Conservation (phyloP, 225 moss, liverwort and hornwort species). For the Physcomitrellopsis africana region DNA sequence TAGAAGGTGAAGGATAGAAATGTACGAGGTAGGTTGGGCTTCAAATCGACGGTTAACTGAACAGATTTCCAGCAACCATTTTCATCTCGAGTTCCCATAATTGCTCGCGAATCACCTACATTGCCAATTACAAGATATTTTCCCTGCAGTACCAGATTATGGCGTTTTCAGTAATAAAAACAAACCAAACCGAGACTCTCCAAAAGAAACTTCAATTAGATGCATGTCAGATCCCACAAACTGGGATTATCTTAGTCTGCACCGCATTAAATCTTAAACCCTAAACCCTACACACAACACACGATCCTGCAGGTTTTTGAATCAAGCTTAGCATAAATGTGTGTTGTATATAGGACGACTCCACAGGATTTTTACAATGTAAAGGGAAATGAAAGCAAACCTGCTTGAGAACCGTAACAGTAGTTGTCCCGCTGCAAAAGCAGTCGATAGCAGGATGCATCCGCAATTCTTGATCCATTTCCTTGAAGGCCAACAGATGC, state of each 20-base stretch:
- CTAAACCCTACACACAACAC: neutral
- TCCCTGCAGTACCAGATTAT: constrained; percentile 42
- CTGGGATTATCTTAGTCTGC: constrained; percentile 6
- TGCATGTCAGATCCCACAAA: neutral
- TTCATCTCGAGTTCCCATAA: constrained; percentile 52
- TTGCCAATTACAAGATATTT: constrained; percentile 55
- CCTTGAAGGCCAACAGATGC: constrained; percentile 51
- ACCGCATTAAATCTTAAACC: constrained; percentile 5
- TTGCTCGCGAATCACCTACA: constrained; percentile 62
- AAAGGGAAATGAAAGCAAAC: constrained; percentile 15
- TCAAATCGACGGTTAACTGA: constrained; percentile 63
- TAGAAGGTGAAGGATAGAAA: constrained; percentile 10
- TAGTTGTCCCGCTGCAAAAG: constrained; percentile 61
- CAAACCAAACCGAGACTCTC: neutral
- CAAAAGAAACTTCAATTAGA: neutral
- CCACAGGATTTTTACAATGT: neutral
- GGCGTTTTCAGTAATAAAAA: constrained; percentile 10
- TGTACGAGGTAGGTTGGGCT: constrained; percentile 60
- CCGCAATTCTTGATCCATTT: constrained; percentile 53
- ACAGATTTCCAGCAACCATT: constrained; percentile 47
- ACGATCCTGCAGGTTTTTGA: neutral
- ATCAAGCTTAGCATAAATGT: neutral
- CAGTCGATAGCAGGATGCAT: constrained; percentile 57
- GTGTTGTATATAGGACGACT: neutral
- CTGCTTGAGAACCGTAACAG: constrained; percentile 63